These are phyloP conservation scores for Dicorynia guianensis DNA, from an alignment of 306 rosid species.

Conservation along the genomic window DNA sequence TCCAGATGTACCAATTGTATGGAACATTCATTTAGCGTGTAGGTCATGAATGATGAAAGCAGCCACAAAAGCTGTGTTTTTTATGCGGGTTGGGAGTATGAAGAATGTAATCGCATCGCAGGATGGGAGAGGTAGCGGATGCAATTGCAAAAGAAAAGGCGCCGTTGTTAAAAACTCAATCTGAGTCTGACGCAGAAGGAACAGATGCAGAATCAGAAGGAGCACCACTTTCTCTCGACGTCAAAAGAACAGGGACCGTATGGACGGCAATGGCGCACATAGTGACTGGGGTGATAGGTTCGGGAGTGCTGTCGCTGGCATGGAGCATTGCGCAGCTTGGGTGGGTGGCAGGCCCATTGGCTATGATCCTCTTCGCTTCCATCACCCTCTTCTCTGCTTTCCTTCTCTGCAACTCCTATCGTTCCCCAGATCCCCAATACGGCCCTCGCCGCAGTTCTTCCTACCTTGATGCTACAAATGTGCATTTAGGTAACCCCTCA, in stretches of 20 bases:
- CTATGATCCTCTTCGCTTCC: conserved; percentile 49
- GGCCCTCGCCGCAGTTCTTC: conserved; percentile 58
- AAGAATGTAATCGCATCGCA: no score
- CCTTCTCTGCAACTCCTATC: conserved; percentile 55
- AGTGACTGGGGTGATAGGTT: conserved; percentile 70
- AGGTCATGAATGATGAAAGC: no score
- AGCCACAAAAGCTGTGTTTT: no score
- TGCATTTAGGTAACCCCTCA: conserved; percentile 44
- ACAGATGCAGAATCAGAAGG: no score
- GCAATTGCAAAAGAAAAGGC: no score
- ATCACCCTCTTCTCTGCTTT: conserved; percentile 54
- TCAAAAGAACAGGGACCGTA: conserved; percentile 47
- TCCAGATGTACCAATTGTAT: no score
- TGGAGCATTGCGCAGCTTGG: conserved; percentile 72
- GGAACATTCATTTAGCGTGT: no score
- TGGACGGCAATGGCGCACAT: conserved; percentile 72
- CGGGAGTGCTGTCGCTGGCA: conserved; percentile 62
- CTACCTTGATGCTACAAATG: conserved; percentile 52
- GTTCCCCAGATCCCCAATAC: conserved; percentile 61
- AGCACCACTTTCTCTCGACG: no score
- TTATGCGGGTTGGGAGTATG: no score
- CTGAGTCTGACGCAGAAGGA: no score
- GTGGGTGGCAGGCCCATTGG: conserved; percentile 63
- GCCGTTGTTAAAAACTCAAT: no score
- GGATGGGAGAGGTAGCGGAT: no score